These are phyloP conservation scores for Cryphonectria carpinicola DNA, from an alignment of 2,329 filamentous ascomycete species.

Conservation along the genomic window DNA sequence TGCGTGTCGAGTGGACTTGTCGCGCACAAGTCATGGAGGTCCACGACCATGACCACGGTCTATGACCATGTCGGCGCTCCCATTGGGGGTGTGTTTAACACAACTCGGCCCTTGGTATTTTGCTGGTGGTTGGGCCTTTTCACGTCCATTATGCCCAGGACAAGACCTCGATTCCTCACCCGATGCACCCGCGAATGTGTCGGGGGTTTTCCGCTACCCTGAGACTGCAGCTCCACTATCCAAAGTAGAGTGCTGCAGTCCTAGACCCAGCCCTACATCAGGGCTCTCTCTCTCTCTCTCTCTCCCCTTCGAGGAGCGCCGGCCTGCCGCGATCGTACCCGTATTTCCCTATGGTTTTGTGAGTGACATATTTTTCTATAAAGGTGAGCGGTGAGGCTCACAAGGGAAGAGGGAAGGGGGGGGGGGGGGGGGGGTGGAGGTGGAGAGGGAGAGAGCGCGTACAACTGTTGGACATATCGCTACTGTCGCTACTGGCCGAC, in stretches of 20 bases:
- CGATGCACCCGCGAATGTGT: neutral
- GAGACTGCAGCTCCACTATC: neutral
- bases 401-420: neutral
- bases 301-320: neutral
- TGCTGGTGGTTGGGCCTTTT: slow-evolving; percentile 31
- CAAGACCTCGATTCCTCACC: slow-evolving; percentile 11
- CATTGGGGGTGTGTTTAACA: neutral
- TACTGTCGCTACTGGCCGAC: neutral
- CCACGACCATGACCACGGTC: neutral
- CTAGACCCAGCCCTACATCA: neutral
- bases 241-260: neutral
- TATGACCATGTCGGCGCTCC: neutral
- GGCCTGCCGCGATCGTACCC: neutral
- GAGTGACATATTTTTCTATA: neutral
- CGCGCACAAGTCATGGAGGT: too few relatives aligned
- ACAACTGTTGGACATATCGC: neutral
- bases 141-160: slow-evolving; percentile 33
- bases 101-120: neutral
- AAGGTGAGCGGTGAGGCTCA: neutral
- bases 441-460: neutral
- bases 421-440: too few relatives aligned
- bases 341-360: neutral
- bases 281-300: neutral
- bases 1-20: too few relatives aligned
- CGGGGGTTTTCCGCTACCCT: neutral